Evolutionary conservation across 345 rosid genomes (phyloP).

Genomic region (Arabidopsis arenosa): DNA sequence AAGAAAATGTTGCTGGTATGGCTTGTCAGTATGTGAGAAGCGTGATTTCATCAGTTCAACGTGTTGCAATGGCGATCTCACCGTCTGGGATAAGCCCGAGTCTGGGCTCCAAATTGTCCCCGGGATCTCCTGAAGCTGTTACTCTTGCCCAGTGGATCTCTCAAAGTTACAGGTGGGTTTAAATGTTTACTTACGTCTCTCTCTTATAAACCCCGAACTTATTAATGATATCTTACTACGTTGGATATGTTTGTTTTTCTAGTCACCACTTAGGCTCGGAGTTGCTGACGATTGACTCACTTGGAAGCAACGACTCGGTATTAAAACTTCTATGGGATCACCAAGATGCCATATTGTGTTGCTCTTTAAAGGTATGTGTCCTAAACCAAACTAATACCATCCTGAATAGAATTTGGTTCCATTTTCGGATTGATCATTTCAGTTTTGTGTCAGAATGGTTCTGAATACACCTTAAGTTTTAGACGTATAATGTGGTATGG

Average conservation of each 20-base stretch:
- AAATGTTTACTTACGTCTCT: conserved; percentile 19
- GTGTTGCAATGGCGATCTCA: conserved; percentile 94
- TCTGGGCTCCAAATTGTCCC: conserved; percentile 70
- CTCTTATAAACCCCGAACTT: conserved; percentile 9
- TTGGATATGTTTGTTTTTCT: conserved; percentile 5
- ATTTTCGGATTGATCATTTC: neutral
- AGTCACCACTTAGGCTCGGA: conserved; percentile 81
- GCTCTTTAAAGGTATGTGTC: conserved; percentile 75
- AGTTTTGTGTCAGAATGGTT: neutral
- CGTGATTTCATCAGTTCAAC: conserved; percentile 93
- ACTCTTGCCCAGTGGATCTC: conserved; percentile 92
- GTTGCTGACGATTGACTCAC: conserved; percentile 66
- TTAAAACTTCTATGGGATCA: conserved; percentile 90
- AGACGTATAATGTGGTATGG: neutral
- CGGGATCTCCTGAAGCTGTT: conserved; percentile 94
- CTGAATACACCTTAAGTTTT: neutral
- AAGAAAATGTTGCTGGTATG: conserved; percentile 94
- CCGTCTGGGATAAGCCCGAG: conserved; percentile 78
- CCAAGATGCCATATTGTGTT: conserved; percentile 90
- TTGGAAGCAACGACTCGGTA: conserved; percentile 56
- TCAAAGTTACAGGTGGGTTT: conserved; percentile 77
- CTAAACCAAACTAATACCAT: neutral
- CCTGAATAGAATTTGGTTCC: neutral
- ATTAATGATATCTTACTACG: neutral
- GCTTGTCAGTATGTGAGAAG: conserved; percentile 92